These are phyloP conservation scores for Aspergillus clavatus DNA, from an alignment of 2,329 filamentous ascomycete genomes.

Conservation along the genomic window DNA sequence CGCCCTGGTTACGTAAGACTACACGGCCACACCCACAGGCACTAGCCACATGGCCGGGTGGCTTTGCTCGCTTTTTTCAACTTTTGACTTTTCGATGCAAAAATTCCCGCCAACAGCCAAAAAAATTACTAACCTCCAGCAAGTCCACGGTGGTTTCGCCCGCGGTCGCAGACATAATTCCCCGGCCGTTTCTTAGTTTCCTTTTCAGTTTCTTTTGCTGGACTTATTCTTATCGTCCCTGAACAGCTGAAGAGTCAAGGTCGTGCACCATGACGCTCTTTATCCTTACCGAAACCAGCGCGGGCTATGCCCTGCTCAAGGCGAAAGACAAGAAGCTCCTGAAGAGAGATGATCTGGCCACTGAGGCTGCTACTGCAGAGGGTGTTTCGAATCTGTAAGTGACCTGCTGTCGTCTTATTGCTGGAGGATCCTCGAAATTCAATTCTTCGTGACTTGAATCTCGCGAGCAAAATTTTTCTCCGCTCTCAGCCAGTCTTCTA, in stretches of 20 bases:
- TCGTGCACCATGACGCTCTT: slow-evolving; percentile 72
- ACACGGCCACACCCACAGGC: slow-evolving; percentile 14
- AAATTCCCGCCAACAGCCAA: slow-evolving; percentile 30
- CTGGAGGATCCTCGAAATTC: background rate
- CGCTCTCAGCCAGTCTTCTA: slow-evolving; percentile 17
- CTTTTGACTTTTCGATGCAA: slow-evolving; percentile 31
- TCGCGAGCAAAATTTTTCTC: slow-evolving; percentile 23
- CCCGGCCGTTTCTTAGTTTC: slow-evolving; percentile 19
- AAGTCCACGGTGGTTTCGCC: slow-evolving; percentile 31
- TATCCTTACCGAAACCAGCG: slow-evolving; percentile 89
- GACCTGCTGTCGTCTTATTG: slow-evolving; percentile 4
- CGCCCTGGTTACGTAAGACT: slow-evolving; percentile 28
- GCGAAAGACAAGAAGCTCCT: slow-evolving; percentile 97
- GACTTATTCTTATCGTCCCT: slow-evolving; percentile 12
- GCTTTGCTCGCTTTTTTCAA: slow-evolving; percentile 31
- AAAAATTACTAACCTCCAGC: slow-evolving; percentile 22
- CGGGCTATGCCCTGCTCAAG: slow-evolving; percentile 97
- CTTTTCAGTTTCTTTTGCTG: slow-evolving; percentile 18
- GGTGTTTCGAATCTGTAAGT: slow-evolving; percentile 81
- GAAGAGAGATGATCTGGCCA: slow-evolving; percentile 74
- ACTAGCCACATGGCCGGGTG: slow-evolving; percentile 27
- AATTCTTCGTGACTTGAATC: background rate
- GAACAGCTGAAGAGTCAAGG: slow-evolving; percentile 26
- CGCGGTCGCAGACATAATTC: slow-evolving; percentile 25
- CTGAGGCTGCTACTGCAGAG: slow-evolving; percentile 73